A percentile compares a stretch with the other conserved stretches of the same genome.
Conservation (phyloP, 1,284 basidiomycete genomes). For the Cutaneotrichosporon sp. region DNA sequence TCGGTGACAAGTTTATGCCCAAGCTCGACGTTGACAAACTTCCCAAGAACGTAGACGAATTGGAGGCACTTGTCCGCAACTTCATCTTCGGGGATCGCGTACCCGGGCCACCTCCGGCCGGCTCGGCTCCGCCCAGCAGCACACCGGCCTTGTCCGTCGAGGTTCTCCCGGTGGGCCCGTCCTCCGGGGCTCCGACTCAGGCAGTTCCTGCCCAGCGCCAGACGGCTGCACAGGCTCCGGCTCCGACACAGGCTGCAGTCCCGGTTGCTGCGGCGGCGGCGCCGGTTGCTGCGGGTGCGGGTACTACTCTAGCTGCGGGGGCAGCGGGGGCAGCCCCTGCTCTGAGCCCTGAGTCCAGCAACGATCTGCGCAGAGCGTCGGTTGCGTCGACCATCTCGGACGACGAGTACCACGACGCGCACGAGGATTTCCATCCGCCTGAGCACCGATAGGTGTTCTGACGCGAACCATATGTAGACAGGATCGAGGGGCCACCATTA, state of each 20-base stretch:
- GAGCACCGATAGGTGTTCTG: not conserved
- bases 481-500: not conserved
- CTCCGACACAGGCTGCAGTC: not conserved
- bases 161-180: not conserved
- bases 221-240: not conserved
- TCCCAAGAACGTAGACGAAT: slow-evolving; percentile 66
- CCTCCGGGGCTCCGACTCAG: not conserved
- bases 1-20: slow-evolving; percentile 73
- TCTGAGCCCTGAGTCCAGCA: not conserved
- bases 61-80: slow-evolving; percentile 61
- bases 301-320: too few relatives aligned
- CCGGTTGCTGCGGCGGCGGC: not conserved
- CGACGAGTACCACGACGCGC: slow-evolving; percentile 6
- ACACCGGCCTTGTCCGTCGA: slow-evolving; percentile 3
- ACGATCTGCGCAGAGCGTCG: not conserved
- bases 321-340: not conserved
- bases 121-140: not conserved
- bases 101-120: slow-evolving; percentile 16
- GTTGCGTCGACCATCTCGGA: slow-evolving; percentile 4
- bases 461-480: not conserved
- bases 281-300: too few relatives aligned
- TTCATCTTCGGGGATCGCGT: slow-evolving; percentile 60
- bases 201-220: not conserved
- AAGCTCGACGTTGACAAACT: slow-evolving; percentile 65
- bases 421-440: not conserved